Evolutionary conservation across 2,329 filamentous ascomycete species (phyloP), one percentile per base, ranked within the genome.

Genomic region (Gnomoniopsis smithogilvyi): DNA sequence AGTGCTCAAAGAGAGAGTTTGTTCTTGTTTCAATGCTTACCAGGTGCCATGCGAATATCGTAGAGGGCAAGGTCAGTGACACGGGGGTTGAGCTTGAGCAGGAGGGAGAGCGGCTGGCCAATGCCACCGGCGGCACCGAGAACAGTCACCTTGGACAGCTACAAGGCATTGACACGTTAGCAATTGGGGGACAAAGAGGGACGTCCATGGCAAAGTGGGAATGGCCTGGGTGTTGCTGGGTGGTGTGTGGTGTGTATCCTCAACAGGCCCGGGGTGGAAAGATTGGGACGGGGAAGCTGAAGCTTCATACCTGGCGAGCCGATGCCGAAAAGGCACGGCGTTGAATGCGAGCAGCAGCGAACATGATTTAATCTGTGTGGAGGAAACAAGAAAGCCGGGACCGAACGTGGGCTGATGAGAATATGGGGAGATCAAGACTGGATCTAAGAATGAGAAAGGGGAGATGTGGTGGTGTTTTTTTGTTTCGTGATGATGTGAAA

Each of bases 121-220:
- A 99, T 99, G 79, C 95, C 95, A 81, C 95, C 95, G 73, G 90
- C 90, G 69, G 95, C 95, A 83, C 95, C 95, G 76, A 98, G 91
- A 69, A 99, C 92, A 74, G 93, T 87, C 72, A 99, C 95, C 87
- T 98, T 98, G 80, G 93, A 96, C 73, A 92, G 86, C 95, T 99
- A 54, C 30, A 52, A 58, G n/a, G 51, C 38, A 57, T n/a, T 57
- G 8, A 7, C 52, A 58, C n/a, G 54, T 67, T 49, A 67, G 64
- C 56, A 67, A 60, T 8, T 14, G 47, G 43, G 59, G 33, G 49
- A 38, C 8, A 8, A 30, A 30, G 26, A 8, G 26, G 4, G 26
- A 30, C 26, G n/a, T n/a, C 60, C 61, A 63, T 55, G 59, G 53
- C 57, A 54, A 51, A 50, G 26, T 58, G 61, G 30, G 51, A 64